Conservation (phyloP, 306 rosid species). For the Carpinus viminea region DNA sequence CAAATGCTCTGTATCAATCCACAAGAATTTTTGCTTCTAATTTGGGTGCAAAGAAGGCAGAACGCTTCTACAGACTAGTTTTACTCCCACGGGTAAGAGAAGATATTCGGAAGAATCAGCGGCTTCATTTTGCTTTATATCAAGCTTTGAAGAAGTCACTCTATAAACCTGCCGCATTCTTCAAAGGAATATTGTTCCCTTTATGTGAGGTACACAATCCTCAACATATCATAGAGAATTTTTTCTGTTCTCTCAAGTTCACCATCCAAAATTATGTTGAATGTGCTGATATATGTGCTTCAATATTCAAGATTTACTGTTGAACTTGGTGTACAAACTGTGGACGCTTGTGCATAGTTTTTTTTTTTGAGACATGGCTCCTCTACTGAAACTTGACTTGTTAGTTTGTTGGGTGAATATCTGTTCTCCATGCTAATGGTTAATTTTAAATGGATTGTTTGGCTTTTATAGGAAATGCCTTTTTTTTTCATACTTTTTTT, state of each 20-base stretch:
- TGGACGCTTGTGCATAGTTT: not conserved
- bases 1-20: conserved; percentile 85
- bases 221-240: not conserved
- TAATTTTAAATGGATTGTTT: too few relatives aligned
- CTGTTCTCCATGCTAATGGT: not conserved
- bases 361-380: not conserved
- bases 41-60: conserved; percentile 69
- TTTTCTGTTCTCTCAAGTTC: not conserved
- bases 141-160: conserved; percentile 81
- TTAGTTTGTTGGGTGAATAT: not conserved
- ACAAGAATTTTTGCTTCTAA: conserved; percentile 84
- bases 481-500: too few relatives aligned
- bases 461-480: too few relatives aligned
- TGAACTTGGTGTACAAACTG: not conserved
- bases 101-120: conserved; percentile 72
- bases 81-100: conserved; percentile 88
- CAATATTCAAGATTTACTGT: not conserved
- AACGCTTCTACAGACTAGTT: conserved; percentile 78
- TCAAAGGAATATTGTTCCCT: conserved; percentile 83
- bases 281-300: not conserved
- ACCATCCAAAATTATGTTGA: not conserved
- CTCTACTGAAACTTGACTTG: not conserved
- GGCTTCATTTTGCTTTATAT: conserved; percentile 85
- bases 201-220: conserved; percentile 71
- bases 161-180: conserved; percentile 90